phyloP scores from a whole-genome alignment of 768 basidiomycete genomes.

The Lactifluus piperatus region DNA sequence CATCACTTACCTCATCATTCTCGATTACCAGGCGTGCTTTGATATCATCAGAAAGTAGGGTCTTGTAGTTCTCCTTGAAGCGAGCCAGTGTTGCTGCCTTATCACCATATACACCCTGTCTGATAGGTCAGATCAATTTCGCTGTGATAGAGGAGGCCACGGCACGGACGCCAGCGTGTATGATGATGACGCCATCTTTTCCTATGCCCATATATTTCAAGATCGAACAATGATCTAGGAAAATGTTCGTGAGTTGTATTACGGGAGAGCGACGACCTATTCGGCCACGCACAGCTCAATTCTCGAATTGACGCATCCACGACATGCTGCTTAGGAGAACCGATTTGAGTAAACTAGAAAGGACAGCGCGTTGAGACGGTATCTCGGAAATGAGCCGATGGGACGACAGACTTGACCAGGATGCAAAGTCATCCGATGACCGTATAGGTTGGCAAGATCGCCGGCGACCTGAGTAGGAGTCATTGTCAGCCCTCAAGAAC shows the following conservation, averaged over 20 bases:
- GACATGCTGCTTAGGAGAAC: conserved; percentile 68
- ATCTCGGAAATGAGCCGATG: too few species aligned
- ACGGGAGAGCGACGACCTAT: not conserved
- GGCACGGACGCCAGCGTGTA: conserved; percentile 64
- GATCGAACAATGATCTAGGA: conserved; percentile 70
- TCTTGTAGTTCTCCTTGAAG: conserved; percentile 60
- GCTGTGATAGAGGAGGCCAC: not conserved
- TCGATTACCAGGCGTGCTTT: conserved; percentile 78
- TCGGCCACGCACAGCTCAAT: conserved; percentile 39
- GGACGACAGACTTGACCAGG: conserved; percentile 53
- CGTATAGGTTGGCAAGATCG: conserved; percentile 37
- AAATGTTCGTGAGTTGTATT: not conserved
- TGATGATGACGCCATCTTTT: conserved; percentile 80
- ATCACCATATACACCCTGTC: conserved; percentile 70
- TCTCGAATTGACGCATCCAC: conserved; percentile 72
- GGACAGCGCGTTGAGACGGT: not conserved
- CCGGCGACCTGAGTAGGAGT: conserved; percentile 27
- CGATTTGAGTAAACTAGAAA: conserved; percentile 59
- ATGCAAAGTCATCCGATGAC: conserved; percentile 72
- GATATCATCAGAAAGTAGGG: conserved; percentile 50
- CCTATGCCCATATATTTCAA: conserved; percentile 77
- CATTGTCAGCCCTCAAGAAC: conserved; percentile 8
- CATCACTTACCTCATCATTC: conserved; percentile 71
- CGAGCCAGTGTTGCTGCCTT: conserved; percentile 62
- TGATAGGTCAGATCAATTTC: not conserved